Evolutionary conservation across 345 rosid species (phyloP), one percentile per base, ranked within the genome.

Genomic region (Aquilaria malaccensis): DNA sequence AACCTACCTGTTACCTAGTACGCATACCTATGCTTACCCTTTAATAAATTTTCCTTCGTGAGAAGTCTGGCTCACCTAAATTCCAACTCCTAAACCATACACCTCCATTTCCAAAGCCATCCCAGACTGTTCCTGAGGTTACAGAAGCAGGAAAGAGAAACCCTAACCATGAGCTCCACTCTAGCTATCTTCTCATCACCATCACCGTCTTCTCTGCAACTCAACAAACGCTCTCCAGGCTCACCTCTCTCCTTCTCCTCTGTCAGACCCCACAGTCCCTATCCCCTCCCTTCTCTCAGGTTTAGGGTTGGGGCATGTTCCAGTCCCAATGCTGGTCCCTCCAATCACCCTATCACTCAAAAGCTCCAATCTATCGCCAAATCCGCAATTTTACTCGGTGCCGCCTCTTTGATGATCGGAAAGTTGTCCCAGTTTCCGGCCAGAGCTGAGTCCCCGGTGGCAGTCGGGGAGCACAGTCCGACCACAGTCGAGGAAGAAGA

Each of bases 401-500:
- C 81, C 31, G 59, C 91, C 47, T 72, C 76, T 64, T 81, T 89
- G 10, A 60, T 83, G 61, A 67, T 81, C 52, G 77, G 79, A 43
- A 79, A 66, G 29, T 67, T 76, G 52, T 65, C 83, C 14, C 59
- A 64, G 9, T 70, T 80, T 22, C 84, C 71, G 60, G 89, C 80
- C 31, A 82, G 70, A 61, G 97, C 93, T 1, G 85, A 82, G 33
- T 67, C 83, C 56, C 81, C 88, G 11, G 73, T 67, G 5, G 64
- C 79, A 10, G 62, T 77, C 10, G 52, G 75, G 2, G 87, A 78
- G 67, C 72, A 79, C 50, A 37, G 45, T 11, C 31, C 62, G 29
- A 3, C 62, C 6, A 0, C 45, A 29, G 45, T 63, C 2, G 71
- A 53, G 10, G 69, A 59, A 2, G 78, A 59, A 4, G 45, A 60